Evolutionary conservation across 805 yeast species (phyloP), one percentile per base, ranked within the genome.

Genomic region (Candida mattraensis): DNA sequence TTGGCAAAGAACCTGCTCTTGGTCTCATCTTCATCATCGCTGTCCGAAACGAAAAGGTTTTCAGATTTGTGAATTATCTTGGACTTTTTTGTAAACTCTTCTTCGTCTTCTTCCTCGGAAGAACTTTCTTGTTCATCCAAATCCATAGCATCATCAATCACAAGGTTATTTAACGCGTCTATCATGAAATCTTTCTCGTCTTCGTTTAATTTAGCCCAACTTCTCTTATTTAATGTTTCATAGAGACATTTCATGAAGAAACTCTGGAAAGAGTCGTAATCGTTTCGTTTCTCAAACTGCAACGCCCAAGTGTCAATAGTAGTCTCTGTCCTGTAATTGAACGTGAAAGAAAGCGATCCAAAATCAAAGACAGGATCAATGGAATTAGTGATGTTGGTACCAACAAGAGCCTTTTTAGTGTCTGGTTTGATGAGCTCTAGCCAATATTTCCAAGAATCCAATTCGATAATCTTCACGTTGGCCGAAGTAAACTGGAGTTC

Each of bases 351-450:
- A 10, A 58, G 45, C 20, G 71, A 56, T 9, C 72, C 78, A 42
- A 66, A 70, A 52, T 80, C 78, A 54, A 85, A 80, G n/a, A 73
- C 67, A 2, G 93, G 87, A 51, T 74, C 79, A 60, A 87, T 63
- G 18, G 70, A 68, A 9, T 74, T 68, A 8, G 65, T 54, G 15
- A 83, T 55, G 3, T 54, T 55, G 4, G 69, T 56, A 1, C 72
- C 74, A 5, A 78, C 40, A 14, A 64, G 36, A 3, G 56, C 47
- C 4, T 53, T 49, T 2, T 47, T 47, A 5, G 50, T 41, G 1
- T 40, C 44, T 1, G 27, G 39, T 5, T 59, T 54, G 8, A 54
- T 51, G 7, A 80, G 60, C 7, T 72, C 71, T 22, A 87, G 54
- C 63, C 75, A 69, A 51, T 65, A 85, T 18, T 67, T 60, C 69